Base-by-base conservation (phyloP, 306 rosid species). In the Inga leiocalycina region DNA sequence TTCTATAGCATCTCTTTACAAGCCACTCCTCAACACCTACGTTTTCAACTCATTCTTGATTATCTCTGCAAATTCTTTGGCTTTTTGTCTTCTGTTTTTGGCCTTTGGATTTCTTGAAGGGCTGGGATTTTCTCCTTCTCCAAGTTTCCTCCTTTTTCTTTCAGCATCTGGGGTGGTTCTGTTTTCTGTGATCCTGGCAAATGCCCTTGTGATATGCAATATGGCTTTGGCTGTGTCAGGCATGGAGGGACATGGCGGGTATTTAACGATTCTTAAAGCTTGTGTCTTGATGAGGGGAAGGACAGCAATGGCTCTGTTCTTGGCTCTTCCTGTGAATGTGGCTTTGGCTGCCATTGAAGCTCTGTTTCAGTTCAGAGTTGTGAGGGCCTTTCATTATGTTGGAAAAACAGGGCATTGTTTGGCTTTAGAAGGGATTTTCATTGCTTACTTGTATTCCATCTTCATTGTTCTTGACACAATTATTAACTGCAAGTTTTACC, bases 151-250 rank as follows among this genome's bases (percentile, higher is more conserved):
- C 49, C 85, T 92, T 54, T 83, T 92, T 71, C 69, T 92, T 20
- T 96, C 98, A n/a, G 91, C 88, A 2, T 27, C 86, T 3, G 98
- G 98, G 76, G 97, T 91, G 14, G 85, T 93, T 85, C 71, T 93
- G n/a, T 96, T 93, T 75, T 93, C 99, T n/a, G 83, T 93, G 62
- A 89, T 90, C 52, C 92, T 96, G 48, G 97, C 99, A 57, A 93
- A 96, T 81, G 89, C 93, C 35, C 88, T 96, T 81, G 84, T 93
- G 30, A 83, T 93, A 9, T 84, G 92, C 88, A 96, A 88, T 61
- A 66, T 93, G 85, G 94, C 97, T 12, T 64, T 89, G 79, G 92
- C 91, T 80, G 76, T 92, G 17, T 92, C 99, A 0, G 99, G 92
- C 13, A 84, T 89, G 82, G 97, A 93, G 68, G 88, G 80, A 54